phyloP scores from a whole-genome alignment of 345 rosid genomes.

The Brassica rapa region DNA sequence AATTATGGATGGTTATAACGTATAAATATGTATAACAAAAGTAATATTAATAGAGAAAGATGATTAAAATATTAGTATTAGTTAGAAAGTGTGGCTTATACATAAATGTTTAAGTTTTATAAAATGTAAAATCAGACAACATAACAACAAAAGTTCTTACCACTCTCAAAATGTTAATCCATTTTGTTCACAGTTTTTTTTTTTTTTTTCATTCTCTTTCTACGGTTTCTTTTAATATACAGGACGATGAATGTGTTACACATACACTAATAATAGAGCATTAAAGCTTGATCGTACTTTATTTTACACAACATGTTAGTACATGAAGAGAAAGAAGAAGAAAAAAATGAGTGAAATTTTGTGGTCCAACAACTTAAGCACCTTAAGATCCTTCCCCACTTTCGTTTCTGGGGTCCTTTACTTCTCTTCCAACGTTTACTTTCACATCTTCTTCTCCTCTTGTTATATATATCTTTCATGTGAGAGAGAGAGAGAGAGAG shows the following conservation, averaged over 20 bases:
- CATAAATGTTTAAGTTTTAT: background rate
- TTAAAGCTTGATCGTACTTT: conserved; percentile 10
- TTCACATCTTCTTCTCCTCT: conserved; percentile 28
- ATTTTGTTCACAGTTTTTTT: background rate
- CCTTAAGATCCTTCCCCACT: conserved; percentile 39
- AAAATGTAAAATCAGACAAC: background rate
- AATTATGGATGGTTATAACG: background rate
- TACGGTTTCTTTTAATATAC: background rate
- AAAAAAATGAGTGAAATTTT: conserved; percentile 8
- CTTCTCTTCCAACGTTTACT: background rate
- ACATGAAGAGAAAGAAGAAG: background rate
- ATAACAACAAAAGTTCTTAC: background rate
- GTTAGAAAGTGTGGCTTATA: background rate
- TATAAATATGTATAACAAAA: background rate
- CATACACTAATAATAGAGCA: conserved; percentile 13
- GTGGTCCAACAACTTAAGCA: conserved; percentile 41
- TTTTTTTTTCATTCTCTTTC: background rate
- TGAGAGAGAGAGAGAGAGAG: conserved; percentile 2
- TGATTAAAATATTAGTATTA: too few relatives aligned
- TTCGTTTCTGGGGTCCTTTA: conserved; percentile 20
- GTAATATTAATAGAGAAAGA: background rate
- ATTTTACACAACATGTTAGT: conserved; percentile 8
- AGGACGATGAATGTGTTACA: background rate
- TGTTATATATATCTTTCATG: conserved; percentile 28
- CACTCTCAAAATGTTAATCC: background rate